A percentile compares a stretch with the other conserved stretches of the same genome.
Conservation (phyloP, 139 green algal genomes). For the Nannochloris sp. region DNA sequence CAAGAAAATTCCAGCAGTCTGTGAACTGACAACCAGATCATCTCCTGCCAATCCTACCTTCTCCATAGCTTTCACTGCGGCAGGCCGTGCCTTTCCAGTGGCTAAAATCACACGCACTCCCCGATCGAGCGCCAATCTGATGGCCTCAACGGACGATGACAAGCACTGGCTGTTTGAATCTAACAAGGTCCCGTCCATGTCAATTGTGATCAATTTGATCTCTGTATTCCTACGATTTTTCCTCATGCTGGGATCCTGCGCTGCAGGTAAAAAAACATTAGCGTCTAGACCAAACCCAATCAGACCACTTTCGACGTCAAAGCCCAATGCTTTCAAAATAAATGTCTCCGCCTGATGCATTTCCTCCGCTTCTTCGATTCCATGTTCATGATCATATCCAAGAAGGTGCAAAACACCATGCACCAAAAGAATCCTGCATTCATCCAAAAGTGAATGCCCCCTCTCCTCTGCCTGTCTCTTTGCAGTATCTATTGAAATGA, state of each 20-base stretch:
- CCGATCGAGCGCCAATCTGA: slow-evolving; percentile 41
- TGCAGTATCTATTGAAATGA: slow-evolving; percentile 91
- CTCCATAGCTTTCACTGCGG: slow-evolving; percentile 53
- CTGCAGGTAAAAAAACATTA: background rate
- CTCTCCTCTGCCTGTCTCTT: slow-evolving; percentile 70
- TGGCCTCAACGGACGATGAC: slow-evolving; percentile 43
- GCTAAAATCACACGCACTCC: slow-evolving; percentile 77
- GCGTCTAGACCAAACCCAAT: slow-evolving; percentile 30
- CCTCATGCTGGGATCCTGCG: background rate
- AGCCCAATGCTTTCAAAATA: slow-evolving; percentile 58
- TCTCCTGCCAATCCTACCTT: slow-evolving; percentile 50
- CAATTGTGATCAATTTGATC: slow-evolving; percentile 51
- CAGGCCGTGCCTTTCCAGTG: slow-evolving; percentile 90
- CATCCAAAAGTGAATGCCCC: slow-evolving; percentile 51
- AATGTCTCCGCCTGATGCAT: slow-evolving; percentile 63
- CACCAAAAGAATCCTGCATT: slow-evolving; percentile 83
- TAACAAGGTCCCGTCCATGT: slow-evolving; percentile 78
- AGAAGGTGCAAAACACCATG: slow-evolving; percentile 90
- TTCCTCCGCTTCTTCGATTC: slow-evolving; percentile 36
- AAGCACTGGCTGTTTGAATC: slow-evolving; percentile 45
- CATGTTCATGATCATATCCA: slow-evolving; percentile 84
- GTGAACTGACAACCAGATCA: slow-evolving; percentile 46
- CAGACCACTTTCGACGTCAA: slow-evolving; percentile 55
- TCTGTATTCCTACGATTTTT: background rate
- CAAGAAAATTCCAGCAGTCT: slow-evolving; percentile 74